Evolutionary conservation across 2,329 filamentous ascomycete species (phyloP), one percentile per base, ranked within the genome.

Genomic region (Scortechinia acanthostroma): DNA sequence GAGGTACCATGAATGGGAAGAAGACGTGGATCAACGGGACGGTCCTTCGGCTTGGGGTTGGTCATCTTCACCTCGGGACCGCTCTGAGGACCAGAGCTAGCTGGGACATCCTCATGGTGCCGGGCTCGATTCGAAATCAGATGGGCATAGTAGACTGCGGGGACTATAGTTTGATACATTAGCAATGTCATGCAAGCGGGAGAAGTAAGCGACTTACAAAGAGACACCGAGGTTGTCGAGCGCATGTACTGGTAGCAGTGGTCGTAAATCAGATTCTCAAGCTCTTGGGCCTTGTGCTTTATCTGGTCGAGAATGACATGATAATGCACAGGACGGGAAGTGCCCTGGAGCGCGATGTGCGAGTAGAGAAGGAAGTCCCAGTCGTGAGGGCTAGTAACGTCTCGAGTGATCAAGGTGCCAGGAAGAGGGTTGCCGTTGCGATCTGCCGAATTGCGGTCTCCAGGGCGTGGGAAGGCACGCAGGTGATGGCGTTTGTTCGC

Each of bases 111-210:
- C 55, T 91, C 83, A 51, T 98, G 93, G 3, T 81, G 71, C 45
- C 82, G 81, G 17, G 88, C 89, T 43, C 93, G 87, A 47, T 81
- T 80, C 5, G 89, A 85, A 23, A 91, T 90, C 50, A 98, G 66
- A 63, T 98, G 93, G 0, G 94, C 90, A 54, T 98, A 98, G 73
- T 98, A 98, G 0, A 97, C 85, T 0, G 93, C 90, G 0, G 93
- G 93, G 52, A 83, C 52, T 53, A 47, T 30, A n/a, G n/a, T n/a
- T n/a, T n/a, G 10, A 30, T 10, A 30, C 10, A n/a, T 30, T 30
- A 30, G 25, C 25, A 30, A 30, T n/a, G 25, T 10, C n/a, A 30
- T n/a, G 10, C 10, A 30, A 30, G n/a, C 25, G n/a, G 10, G 25
- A 30, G 25, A 30, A 30, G 25, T 10, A 10, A 30, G n/a, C 10